A percentile compares a stretch with the other conserved stretches of the same genome.
phyloP scores from a whole-genome alignment of 192 early-diverging fungal genomes.

The Chytriomyces sp. region DNA sequence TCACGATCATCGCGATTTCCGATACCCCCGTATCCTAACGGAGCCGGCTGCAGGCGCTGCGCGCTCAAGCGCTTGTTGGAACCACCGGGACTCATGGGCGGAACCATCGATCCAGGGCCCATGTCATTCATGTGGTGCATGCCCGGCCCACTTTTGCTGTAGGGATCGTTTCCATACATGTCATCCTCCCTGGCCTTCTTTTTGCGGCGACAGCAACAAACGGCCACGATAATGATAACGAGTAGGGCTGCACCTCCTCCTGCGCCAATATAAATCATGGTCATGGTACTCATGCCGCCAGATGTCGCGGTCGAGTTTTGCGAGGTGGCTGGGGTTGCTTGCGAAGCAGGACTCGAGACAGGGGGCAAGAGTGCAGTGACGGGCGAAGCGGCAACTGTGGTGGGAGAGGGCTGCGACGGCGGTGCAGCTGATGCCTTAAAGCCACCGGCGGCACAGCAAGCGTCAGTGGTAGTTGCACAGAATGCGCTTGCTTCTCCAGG shows the following conservation, averaged over 20 bases:
- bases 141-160: too few relatives aligned
- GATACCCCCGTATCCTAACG: not conserved
- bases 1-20: not conserved
- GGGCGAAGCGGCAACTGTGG: slow-evolving; percentile 18
- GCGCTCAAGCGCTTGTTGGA: not conserved
- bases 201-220: slow-evolving; percentile 12
- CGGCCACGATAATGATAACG: not conserved
- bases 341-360: not conserved
- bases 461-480: slow-evolving; percentile 9
- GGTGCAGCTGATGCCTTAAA: too few relatives aligned
- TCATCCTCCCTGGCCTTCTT: not conserved
- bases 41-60: not conserved
- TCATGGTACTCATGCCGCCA: not conserved
- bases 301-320: not conserved
- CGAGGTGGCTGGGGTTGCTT: not conserved
- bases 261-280: slow-evolving; percentile 15
- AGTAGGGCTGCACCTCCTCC: slow-evolving; percentile 8
- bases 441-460: not conserved
- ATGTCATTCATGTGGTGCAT: not conserved
- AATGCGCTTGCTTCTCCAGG: slow-evolving; percentile 4
- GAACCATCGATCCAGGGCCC: too few relatives aligned
- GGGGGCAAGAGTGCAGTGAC: not conserved
- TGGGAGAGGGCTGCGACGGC: not conserved
- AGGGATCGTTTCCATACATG: not conserved
- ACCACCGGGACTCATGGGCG: too few relatives aligned